A percentile compares a stretch with the other conserved stretches of the same genome.
Conservation (phyloP, 106 monocot genomes). For the Acorus gramineus region DNA sequence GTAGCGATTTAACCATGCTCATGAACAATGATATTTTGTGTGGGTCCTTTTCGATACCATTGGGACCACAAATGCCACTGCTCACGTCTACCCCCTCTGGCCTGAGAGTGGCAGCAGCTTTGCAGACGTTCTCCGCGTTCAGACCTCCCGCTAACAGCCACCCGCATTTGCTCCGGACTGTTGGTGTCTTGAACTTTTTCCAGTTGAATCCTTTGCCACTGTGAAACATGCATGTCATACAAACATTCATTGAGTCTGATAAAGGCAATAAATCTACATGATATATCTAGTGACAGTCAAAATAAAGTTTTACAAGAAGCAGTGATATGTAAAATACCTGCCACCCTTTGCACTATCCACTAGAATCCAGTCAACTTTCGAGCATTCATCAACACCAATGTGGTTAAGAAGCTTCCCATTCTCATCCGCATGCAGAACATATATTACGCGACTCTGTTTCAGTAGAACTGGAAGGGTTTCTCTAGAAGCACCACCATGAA, state of each 20-base stretch:
- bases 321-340: conserved; percentile 24
- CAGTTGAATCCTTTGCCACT: conserved; percentile 87
- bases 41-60: conserved; percentile 66
- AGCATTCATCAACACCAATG: conserved; percentile 28
- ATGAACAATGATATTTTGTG: conserved; percentile 49
- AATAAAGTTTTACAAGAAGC: too few species aligned
- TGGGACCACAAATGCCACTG: conserved; percentile 64
- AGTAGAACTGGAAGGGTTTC: conserved; percentile 28
- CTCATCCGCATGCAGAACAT: conserved; percentile 78
- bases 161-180: conserved; percentile 44
- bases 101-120: conserved; percentile 35
- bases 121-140: conserved; percentile 49
- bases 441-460: conserved; percentile 42
- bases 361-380: conserved; percentile 64
- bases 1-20: conserved; percentile 32
- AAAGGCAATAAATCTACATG: too few species aligned
- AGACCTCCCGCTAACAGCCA: conserved; percentile 89
- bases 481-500: conserved; percentile 83
- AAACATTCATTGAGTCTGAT: too few species aligned
- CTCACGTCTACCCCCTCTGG: conserved; percentile 94
- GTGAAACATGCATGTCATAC: neutral
- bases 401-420: conserved; percentile 64
- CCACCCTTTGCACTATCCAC: conserved; percentile 89
- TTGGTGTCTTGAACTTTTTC: conserved; percentile 46
- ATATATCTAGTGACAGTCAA: too few species aligned